phyloP scores from a whole-genome alignment of 257 asterid genomes.

The Eucommia ulmoides region DNA sequence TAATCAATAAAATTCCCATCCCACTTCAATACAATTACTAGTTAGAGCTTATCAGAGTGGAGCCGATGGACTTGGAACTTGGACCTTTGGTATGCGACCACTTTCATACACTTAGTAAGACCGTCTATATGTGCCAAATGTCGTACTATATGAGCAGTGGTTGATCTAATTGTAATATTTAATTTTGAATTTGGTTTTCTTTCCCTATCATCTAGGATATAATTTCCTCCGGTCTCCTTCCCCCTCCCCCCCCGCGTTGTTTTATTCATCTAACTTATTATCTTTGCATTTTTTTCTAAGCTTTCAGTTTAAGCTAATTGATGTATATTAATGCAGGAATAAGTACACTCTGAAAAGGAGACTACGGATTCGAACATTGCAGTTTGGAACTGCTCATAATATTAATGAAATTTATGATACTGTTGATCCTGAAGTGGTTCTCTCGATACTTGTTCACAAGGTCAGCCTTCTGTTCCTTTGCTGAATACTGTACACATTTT shows the following conservation, averaged over 20 bases:
- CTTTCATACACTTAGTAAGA: no score
- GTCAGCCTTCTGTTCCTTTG: slow-evolving; percentile 20
- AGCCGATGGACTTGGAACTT: no score
- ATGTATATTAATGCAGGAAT: slow-evolving; percentile 35
- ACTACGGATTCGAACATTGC: slow-evolving; percentile 83
- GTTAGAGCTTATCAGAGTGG: no score
- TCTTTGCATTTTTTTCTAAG: no score
- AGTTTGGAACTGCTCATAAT: slow-evolving; percentile 57
- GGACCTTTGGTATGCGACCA: no score
- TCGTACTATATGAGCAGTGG: no score
- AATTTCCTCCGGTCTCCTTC: neutral
- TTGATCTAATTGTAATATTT: no score
- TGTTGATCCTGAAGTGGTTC: slow-evolving; percentile 91
- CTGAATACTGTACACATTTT: no score
- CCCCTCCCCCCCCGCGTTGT: neutral
- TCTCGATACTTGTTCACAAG: slow-evolving; percentile 87
- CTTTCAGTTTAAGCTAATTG: slow-evolving; percentile 3
- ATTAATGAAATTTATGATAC: slow-evolving; percentile 78
- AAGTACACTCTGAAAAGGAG: slow-evolving; percentile 77
- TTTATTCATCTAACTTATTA: no score
- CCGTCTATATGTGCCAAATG: no score
- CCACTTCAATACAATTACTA: no score
- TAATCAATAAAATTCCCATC: no score
- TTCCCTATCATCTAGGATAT: neutral
- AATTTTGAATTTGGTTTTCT: neutral